Evolutionary conservation across 2,329 filamentous ascomycete species (phyloP).

Genomic region (Trichoderma lentiforme): DNA sequence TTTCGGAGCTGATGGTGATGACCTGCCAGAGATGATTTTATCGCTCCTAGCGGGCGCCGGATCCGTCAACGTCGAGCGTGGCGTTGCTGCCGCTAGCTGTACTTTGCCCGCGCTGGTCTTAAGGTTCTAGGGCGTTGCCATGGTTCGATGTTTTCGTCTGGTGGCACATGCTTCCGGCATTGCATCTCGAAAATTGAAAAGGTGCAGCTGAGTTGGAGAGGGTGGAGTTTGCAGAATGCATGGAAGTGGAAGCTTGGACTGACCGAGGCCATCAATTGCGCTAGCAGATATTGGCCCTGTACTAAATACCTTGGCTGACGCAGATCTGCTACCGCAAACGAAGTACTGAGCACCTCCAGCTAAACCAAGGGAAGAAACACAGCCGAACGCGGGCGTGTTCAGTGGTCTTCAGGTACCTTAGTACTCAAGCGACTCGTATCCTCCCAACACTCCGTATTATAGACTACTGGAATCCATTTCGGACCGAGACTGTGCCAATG

Average conservation of each 20-base stretch:
- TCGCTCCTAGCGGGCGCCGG: background rate
- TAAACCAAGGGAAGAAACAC: background rate
- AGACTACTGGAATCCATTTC: background rate
- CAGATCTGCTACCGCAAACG: background rate
- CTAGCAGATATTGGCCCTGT: background rate
- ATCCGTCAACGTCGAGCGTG: background rate
- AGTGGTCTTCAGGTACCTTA: background rate
- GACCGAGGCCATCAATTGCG: background rate
- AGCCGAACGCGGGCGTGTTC: background rate
- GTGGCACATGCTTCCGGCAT: background rate
- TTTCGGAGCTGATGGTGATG: background rate
- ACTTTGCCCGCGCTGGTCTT: background rate
- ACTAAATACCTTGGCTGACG: background rate
- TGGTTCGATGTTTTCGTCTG: background rate
- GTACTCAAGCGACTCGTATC: no score
- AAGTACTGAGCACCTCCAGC: background rate
- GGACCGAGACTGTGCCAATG: background rate
- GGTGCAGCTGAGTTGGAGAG: background rate
- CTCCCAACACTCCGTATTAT: no score
- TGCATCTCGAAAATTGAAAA: background rate
- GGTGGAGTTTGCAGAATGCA: background rate
- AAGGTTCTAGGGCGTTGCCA: background rate
- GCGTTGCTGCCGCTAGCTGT: background rate
- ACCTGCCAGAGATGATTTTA: background rate
- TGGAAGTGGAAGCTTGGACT: background rate